Evolutionary conservation across 305 asterid species (phyloP).

Genomic region (Petunia hybrid): DNA sequence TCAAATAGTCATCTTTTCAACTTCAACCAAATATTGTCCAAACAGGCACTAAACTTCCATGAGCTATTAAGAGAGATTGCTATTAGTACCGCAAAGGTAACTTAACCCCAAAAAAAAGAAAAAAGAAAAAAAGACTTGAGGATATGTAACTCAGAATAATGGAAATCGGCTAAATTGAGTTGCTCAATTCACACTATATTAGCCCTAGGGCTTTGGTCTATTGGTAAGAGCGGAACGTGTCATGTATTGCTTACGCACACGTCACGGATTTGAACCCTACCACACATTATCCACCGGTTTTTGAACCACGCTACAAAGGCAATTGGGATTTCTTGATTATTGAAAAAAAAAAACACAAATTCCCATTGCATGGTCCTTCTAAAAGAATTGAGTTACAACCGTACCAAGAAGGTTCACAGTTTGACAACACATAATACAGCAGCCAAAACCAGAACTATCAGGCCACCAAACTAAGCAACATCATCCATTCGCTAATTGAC

Average conservation of each 20-base stretch:
- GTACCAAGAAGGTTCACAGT: background rate
- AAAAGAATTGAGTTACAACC: background rate
- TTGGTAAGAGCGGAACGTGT: too few relatives aligned
- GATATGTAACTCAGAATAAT: background rate
- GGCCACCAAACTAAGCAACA: slow-evolving; percentile 12
- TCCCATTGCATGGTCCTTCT: background rate
- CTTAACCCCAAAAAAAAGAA: background rate
- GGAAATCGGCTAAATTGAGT: background rate
- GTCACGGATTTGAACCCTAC: too few relatives aligned
- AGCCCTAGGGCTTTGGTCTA: too few relatives aligned
- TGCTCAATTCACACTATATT: background rate
- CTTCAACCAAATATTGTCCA: too few relatives aligned
- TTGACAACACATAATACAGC: background rate
- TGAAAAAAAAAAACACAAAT: too few relatives aligned
- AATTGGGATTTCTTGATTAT: too few relatives aligned
- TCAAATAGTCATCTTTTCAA: too few relatives aligned
- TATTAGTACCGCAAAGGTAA: background rate
- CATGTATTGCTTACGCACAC: too few relatives aligned
- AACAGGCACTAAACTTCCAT: background rate
- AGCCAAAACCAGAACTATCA: background rate
- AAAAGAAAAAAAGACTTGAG: background rate
- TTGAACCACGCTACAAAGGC: too few relatives aligned
- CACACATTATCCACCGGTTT: too few relatives aligned
- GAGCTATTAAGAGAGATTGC: background rate
- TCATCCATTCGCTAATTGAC: background rate